Percentiles rank a stretch among this genome's conserved stretches.
Evolutionary conservation across 1,284 basidiomycete genomes (phyloP).

Genomic region (Trichosporon asahii): DNA sequence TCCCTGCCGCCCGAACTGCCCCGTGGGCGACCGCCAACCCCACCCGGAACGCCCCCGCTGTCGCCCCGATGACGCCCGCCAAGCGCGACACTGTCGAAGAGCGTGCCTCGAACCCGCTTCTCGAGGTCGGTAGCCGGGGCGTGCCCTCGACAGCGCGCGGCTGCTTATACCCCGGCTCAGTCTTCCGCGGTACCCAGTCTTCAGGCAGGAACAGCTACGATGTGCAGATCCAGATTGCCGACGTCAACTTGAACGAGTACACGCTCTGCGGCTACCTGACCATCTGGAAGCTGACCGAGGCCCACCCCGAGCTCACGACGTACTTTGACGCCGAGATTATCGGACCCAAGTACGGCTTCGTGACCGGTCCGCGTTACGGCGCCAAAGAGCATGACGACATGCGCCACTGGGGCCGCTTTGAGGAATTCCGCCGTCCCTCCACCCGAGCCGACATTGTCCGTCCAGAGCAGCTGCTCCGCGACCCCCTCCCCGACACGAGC

Average conservation of each 20-base stretch:
- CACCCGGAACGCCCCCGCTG: background rate
- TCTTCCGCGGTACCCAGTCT: conserved; percentile 75
- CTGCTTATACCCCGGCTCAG: conserved; percentile 73
- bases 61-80: background rate
- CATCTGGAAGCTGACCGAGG: conserved; percentile 81
- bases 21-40: conserved; percentile 32
- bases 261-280: conserved; percentile 81
- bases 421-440: conserved; percentile 73
- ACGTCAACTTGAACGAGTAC: conserved; percentile 75
- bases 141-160: conserved; percentile 70
- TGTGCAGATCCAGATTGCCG: conserved; percentile 74
- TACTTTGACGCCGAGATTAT: conserved; percentile 95
- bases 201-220: conserved; percentile 80
- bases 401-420: conserved; percentile 86
- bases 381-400: conserved; percentile 83
- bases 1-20: conserved; percentile 31
- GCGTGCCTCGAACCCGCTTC: conserved; percentile 57
- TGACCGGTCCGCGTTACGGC: conserved; percentile 73
- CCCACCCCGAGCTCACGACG: conserved; percentile 84
- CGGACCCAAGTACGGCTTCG: conserved; percentile 74
- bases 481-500: conserved; percentile 39
- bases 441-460: conserved; percentile 60
- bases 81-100: conserved; percentile 17
- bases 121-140: conserved; percentile 71
- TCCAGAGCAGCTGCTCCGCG: conserved; percentile 70